Base-by-base conservation (phyloP, 495 filamentous ascomycete genomes). In the Hypoxylon lienhwacheense region DNA sequence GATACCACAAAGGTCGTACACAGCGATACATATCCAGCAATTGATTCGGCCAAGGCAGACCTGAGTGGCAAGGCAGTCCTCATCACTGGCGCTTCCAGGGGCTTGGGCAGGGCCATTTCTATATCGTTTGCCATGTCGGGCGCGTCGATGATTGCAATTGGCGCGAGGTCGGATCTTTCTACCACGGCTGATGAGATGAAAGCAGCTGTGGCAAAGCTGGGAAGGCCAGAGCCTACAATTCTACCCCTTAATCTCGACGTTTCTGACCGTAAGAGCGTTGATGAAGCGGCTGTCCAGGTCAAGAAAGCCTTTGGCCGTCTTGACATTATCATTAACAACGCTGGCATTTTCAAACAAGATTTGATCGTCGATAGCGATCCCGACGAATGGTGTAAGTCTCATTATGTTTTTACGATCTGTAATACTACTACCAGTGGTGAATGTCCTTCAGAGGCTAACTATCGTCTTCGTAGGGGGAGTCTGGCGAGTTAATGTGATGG, bases 271-370 rank as follows among this genome's bases (percentile, higher is more conserved):
- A 59, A 62, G 1, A 69, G 57, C 37, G 74, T 79, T 3, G 67
- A 65, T 1, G 52, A 44, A 0, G 70, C 68, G 0, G 72, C 64
- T 3, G 42, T 62, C 3, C 24, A 64, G 7, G 56, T 70, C 3
- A 66, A 69, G 15, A 21, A 65, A 26, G 32, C 36, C 0, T 69
- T 73, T 33, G 72, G 72, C 3, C 57, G 63, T 1, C 48, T 82
- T 0, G 80, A 85, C 40, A 72, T 84, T 29, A 57, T 84, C 11
- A 65, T 83, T 52, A 82, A 80, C 58, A 82, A 83, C 37, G 79
- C 81, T 0, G 81, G 73, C 12, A 55, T 63, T 26, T 48, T 77
- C 8, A 33, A 46, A 1, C 36, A 15, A n/a, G 48, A 8, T 4
- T 50, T 35, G 0, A 59, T 83, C 4, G 59, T 58, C 0, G 78